Percentiles rank a stretch among this genome's conserved stretches.
These are phyloP conservation scores for Telfairia occidentalis DNA, from an alignment of 331 rosid genomes.

Conservation along the genomic window DNA sequence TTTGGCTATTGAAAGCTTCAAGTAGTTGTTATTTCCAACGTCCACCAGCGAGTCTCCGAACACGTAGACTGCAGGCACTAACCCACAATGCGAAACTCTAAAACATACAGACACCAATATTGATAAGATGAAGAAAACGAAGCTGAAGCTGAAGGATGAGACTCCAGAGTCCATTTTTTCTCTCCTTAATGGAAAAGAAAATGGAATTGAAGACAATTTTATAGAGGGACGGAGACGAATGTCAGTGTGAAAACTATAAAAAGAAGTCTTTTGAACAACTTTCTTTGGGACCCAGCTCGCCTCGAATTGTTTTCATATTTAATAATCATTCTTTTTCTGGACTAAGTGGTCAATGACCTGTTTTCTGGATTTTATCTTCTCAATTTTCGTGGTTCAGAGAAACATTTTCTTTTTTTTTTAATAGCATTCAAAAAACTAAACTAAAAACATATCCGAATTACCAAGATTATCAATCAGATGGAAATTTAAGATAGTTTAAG, in stretches of 20 bases:
- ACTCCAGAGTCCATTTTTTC: constrained; percentile 13
- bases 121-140: constrained; percentile 13
- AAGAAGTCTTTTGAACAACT: neutral
- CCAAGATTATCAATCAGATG: too few species aligned
- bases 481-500: too few species aligned
- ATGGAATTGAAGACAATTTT: neutral
- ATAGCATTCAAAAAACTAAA: too few species aligned
- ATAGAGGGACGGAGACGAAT: neutral
- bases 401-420: too few species aligned
- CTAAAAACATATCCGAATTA: too few species aligned
- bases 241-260: neutral
- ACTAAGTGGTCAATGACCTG: neutral
- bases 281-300: neutral
- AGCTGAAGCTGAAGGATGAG: neutral
- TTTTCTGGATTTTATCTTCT: too few species aligned
- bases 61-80: constrained; percentile 49
- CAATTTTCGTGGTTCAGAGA: too few species aligned
- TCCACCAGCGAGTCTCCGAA: constrained; percentile 84
- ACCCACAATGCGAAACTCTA: constrained; percentile 21
- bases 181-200: neutral
- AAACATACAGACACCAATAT: neutral
- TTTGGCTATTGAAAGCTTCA: constrained; percentile 43
- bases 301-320: neutral
- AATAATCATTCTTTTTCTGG: too few species aligned
- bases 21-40: constrained; percentile 74